Base-by-base conservation (phyloP, 306 rosid genomes). In the Quercus aquifolioides region DNA sequence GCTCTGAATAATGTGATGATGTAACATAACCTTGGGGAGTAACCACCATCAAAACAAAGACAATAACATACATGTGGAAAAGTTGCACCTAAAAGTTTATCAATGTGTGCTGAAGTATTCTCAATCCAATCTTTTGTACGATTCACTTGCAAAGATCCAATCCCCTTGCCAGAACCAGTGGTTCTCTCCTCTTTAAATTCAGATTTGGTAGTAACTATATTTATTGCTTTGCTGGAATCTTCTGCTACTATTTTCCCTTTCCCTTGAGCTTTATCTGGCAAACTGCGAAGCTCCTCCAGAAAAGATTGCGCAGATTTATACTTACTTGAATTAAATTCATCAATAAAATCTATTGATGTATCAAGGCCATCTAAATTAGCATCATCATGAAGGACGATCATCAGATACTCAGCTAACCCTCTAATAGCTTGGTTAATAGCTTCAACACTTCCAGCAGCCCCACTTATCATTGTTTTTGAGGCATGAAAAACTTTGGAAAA, bases 71-170 rank as follows among this genome's bases (percentile, higher is more conserved):
- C 99, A 82, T 88, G 85, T 18, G 94, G 97, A 85, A 94, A 91
- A 78, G 92, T 91, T 69, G 90, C 87, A 41, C 77, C 74, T 82
- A 94, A 74, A 78, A 94, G 86, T 87, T 87, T 94, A 79, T 90
- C 87, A 74, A 92, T 89, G 78, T 87, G 89, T 59, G 70, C 83
- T 64, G 90, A 81, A 60, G 97, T 91, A 84, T 83, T 85, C 76
- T 83, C 92, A 78, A 92, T 80, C 99, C 99, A 94, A 79, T 78
- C 92, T 79, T 85, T 90, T 26, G 97, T 89, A 77, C 97, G 97
- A 69, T 84, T 83, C 80, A 92, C 97, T 28, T 78, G 84, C 79
- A 94, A 91, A 82, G 91, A 88, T 82, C 78, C 83, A 74, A 80
- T 81, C 38, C 74, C 90, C 79, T 78, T 82, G 57, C 76, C 86